Evolutionary conservation across 345 rosid species (phyloP).

Genomic region (Citrus hindsii): DNA sequence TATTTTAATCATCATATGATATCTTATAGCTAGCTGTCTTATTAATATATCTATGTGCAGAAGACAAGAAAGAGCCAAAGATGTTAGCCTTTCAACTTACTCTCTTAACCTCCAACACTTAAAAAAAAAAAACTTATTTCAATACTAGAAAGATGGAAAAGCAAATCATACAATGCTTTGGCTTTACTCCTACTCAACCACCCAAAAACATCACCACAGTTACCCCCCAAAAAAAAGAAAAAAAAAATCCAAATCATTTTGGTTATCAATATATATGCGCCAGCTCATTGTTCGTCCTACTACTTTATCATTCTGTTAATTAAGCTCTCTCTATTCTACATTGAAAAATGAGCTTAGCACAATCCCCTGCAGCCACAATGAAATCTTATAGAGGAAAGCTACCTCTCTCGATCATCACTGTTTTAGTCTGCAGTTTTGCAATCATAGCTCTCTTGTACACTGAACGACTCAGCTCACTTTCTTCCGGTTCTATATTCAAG

Average conservation of each 20-base stretch:
- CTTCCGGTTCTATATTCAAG: conserved; percentile 43
- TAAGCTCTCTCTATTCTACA: conserved; percentile 7
- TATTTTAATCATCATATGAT: not conserved
- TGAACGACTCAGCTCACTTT: conserved; percentile 42
- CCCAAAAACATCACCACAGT: conserved; percentile 10
- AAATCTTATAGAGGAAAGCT: conserved; percentile 54
- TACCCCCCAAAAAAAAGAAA: not conserved
- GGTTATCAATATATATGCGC: not conserved
- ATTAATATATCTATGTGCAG: not conserved
- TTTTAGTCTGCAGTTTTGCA: conserved; percentile 46
- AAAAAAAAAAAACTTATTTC: not conserved
- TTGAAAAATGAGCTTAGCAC: conserved; percentile 38
- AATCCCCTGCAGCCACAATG: conserved; percentile 19
- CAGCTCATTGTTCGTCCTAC: not conserved
- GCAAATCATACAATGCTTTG: conserved; percentile 40
- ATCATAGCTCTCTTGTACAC: conserved; percentile 63
- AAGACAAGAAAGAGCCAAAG: conserved; percentile 15
- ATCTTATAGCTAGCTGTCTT: not conserved
- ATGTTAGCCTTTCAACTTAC: conserved; percentile 44
- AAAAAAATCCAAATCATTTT: conserved; percentile 29
- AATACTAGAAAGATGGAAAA: not conserved
- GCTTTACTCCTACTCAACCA: conserved; percentile 76
- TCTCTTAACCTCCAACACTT: conserved; percentile 26
- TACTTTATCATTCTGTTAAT: not conserved
- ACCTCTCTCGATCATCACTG: conserved; percentile 46